phyloP scores from a whole-genome alignment of 2,329 filamentous ascomycete species.

The Colletotrichum endophyticum region DNA sequence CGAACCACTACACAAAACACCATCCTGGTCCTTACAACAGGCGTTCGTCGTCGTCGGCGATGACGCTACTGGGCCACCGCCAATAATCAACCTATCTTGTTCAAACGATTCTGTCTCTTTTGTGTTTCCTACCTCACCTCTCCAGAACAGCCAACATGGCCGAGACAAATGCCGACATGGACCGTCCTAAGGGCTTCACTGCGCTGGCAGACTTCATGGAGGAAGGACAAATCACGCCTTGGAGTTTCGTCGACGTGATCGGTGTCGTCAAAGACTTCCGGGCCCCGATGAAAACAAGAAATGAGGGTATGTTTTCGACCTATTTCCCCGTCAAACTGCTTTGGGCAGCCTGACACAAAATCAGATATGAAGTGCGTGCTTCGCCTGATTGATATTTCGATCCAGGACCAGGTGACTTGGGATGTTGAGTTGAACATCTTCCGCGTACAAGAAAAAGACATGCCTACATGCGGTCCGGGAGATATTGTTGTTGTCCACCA shows the following conservation, averaged over 20 bases:
- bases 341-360: neutral
- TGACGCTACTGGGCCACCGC: neutral
- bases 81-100: neutral
- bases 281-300: slow-evolving; percentile 53
- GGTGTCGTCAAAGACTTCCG: slow-evolving; percentile 74
- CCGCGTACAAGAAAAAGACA: slow-evolving; percentile 44
- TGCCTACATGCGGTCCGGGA: slow-evolving; percentile 52
- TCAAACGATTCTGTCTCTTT: neutral
- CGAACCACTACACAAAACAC: neutral
- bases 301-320: slow-evolving; percentile 44
- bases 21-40: neutral
- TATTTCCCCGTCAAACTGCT: neutral
- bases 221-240: slow-evolving; percentile 28
- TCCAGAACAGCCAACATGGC: neutral
- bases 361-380: slow-evolving; percentile 67
- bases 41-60: neutral
- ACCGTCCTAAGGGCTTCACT: slow-evolving; percentile 44
- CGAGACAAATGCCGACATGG: neutral
- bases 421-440: slow-evolving; percentile 66
- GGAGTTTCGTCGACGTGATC: slow-evolving; percentile 60
- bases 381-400: slow-evolving; percentile 63
- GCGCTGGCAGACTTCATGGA: slow-evolving; percentile 49
- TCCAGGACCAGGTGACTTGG: slow-evolving; percentile 42
- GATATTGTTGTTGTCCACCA: slow-evolving; percentile 70
- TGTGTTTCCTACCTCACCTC: neutral